Evolutionary conservation across 148 eudicot genomes (phyloP), one percentile per base, ranked within the genome.

Genomic region (Chenopodium album): DNA sequence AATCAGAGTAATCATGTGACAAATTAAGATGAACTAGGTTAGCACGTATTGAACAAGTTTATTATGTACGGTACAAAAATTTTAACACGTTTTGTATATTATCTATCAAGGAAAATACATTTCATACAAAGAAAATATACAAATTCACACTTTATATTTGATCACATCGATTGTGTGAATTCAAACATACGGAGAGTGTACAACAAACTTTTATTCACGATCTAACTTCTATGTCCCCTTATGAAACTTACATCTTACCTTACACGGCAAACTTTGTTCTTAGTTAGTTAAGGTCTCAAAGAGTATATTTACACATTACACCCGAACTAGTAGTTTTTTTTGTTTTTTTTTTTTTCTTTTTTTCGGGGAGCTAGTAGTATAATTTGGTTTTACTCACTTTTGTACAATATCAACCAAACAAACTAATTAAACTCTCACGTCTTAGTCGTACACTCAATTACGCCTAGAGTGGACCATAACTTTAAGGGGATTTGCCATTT

Each of bases 401-500:
- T 71, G 73, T 71, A 71, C 50, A 23, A 64, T 23, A 64, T 26
- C 34, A 32, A 37, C 7, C 19, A 34, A 10, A 11, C 26, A 7
- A 71, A 41, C 73, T 1, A 71, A 37, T 9, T 70, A 7, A 71
- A 71, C 46, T 1, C n/a, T 32, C 47, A 71, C 19, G 48, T 34
- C 48, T 71, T 37, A 37, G 48, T 34, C 48, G 37, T 19, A 37
- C 48, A 41, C 72, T 71, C 52, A 41, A 22, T 10, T 44, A 41
- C 52, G 52, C 29, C 75, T 71, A 71, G 75, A n/a, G 22, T 22
- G 54, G 29, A 71, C 54, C 54, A 22, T 37, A 44, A 79, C 94
- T 1, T 32, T 44, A 19, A 94, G 87, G 1, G 98, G 93, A n/a
- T 87, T 84, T 17, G 89, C 92, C 98, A 92, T 92, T 82, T 94